Percentiles rank a stretch among this genome's conserved stretches.
Evolutionary conservation across 73 alveolate species (phyloP).

Genomic region (Breviolum minutum): DNA sequence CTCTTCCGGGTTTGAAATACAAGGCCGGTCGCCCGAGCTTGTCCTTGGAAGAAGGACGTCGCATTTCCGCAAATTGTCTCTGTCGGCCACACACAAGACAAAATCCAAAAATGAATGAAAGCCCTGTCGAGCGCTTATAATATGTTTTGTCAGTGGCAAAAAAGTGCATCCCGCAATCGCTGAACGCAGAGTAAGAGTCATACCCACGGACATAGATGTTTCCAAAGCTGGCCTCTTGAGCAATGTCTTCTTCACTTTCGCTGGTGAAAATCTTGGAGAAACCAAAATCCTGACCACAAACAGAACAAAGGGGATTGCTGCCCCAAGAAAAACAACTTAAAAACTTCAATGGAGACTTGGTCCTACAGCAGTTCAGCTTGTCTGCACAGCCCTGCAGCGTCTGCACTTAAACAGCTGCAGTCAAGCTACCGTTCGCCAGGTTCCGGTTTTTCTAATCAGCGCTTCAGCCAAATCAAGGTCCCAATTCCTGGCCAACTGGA

Average conservation of each 20-base stretch:
- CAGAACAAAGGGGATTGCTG: not conserved
- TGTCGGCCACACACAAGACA: too few relatives aligned
- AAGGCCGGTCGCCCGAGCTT: conserved; percentile 73
- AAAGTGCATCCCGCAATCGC: not conserved
- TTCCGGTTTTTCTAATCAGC: conserved; percentile 34
- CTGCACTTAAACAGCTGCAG: too few relatives aligned
- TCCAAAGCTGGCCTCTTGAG: conserved; percentile 48
- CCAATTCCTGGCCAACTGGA: conserved; percentile 42
- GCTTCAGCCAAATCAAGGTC: conserved; percentile 57
- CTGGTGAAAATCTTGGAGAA: conserved; percentile 16
- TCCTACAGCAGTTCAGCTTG: too few relatives aligned
- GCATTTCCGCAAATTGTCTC: too few relatives aligned
- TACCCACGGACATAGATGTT: conserved; percentile 72
- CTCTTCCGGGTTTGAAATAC: conserved; percentile 64
- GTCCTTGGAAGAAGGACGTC: not conserved
- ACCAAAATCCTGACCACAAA: conserved; percentile 21
- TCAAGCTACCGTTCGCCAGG: conserved; percentile 51
- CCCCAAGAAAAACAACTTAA: too few relatives aligned
- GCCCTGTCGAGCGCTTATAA: too few relatives aligned
- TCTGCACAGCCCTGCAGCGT: not conserved
- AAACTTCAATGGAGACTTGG: too few relatives aligned
- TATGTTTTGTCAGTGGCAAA: not conserved
- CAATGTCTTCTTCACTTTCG: conserved; percentile 31
- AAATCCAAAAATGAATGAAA: too few relatives aligned
- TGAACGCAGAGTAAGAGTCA: not conserved